phyloP scores from a whole-genome alignment of 768 basidiomycete species.

The Russula dissimulans region DNA sequence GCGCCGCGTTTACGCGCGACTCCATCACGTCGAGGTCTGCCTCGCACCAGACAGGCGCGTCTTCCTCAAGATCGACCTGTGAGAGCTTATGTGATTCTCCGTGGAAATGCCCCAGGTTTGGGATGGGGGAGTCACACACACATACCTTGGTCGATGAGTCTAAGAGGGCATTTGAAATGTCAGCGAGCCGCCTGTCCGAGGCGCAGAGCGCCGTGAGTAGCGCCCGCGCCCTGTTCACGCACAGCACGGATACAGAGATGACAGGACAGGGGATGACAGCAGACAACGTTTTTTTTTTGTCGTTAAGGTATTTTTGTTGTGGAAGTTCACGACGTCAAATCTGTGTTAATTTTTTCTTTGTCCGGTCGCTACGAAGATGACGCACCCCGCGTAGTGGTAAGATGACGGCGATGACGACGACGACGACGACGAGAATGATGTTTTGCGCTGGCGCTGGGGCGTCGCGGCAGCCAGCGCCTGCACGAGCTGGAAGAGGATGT shows the following conservation, averaged over 20 bases:
- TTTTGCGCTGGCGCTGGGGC: slow-evolving; percentile 23
- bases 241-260: neutral
- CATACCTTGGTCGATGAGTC: neutral
- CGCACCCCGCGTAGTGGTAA: slow-evolving; percentile 30
- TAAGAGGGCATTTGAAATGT: neutral
- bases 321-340: too few species aligned
- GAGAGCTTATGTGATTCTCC: too few species aligned
- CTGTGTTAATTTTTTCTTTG: too few species aligned
- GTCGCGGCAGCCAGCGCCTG: slow-evolving; percentile 30
- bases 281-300: too few species aligned
- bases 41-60: slow-evolving; percentile 33
- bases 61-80: neutral
- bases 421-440: too few species aligned
- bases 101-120: too few species aligned
- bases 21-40: slow-evolving; percentile 46
- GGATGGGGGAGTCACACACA: too few species aligned
- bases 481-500: slow-evolving; percentile 38
- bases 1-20: slow-evolving; percentile 1
- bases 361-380: neutral
- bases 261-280: too few species aligned
- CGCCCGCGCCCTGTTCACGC: slow-evolving; percentile 21
- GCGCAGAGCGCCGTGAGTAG: slow-evolving; percentile 37
- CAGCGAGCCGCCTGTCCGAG: slow-evolving; percentile 28
- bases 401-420: too few species aligned
- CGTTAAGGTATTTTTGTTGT: too few species aligned